Base-by-base conservation (phyloP, 495 filamentous ascomycete genomes). In the Neurospora intermedia region DNA sequence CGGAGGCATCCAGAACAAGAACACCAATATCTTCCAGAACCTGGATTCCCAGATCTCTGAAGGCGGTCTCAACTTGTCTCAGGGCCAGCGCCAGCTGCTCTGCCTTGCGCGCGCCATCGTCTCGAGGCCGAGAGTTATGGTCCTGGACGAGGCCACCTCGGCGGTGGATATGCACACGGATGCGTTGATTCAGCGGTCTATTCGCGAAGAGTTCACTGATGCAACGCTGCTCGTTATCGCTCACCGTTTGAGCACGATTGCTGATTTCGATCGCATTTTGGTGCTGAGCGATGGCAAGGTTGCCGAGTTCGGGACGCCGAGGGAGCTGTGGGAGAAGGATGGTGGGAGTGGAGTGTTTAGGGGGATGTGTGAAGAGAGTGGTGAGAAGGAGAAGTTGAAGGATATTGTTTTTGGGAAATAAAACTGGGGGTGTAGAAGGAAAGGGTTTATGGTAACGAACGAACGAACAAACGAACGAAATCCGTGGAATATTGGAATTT, bases 101-200 rank as follows among this genome's bases (percentile, higher is more conserved):
- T 96, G 93, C 76, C 89, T 97, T 1, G 94, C 94, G 0, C 90
- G 94, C 7, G 94, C 94, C 43, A 95, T 97, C 77, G 89, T 96
- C 41, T 84, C 89, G 6, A 87, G 89, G 0, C 92, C 93, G 13
- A 92, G 92, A 76, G 90, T 97, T 73, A 91, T 97, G 87, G 89
- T 97, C 10, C 86, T 97, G 11, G 94, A 97, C 78, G 94, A 97
- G 82, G 94, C 94, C 0, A 97, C 94, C 0, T 91, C 89, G 6
- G 92, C 94, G 4, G 93, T 97, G 6, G 94, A 97, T 80, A 94
- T 93, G 90, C 87, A 89, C 45, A 96, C 92, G 0, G 94, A 97
- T 79, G 84, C 87, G 7, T 82, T 94, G 18, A 96, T 97, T 75
- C 93, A 97, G 81, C 86, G 90, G 15, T 91, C 88, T 69, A 96